Percentiles rank a stretch among this genome's conserved stretches.
Evolutionary conservation across 768 basidiomycete species (phyloP).

Genomic region (Suillus tomentosus): DNA sequence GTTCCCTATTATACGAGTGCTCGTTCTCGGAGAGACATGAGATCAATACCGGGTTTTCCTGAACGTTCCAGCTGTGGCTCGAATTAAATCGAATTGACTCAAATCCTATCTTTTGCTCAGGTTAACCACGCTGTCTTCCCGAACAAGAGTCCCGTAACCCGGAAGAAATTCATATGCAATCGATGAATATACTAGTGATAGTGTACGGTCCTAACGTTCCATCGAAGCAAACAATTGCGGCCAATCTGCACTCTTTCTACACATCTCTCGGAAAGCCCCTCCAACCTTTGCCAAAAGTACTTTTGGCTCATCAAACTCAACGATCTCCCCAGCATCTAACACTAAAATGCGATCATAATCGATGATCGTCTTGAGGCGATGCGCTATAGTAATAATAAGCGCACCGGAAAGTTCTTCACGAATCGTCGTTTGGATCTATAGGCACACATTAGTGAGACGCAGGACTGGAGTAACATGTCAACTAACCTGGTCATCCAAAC

Average conservation of each 20-base stretch:
- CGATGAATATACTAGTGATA: background rate
- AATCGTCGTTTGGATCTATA: conserved; percentile 71
- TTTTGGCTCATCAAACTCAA: conserved; percentile 75
- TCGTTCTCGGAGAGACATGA: conserved; percentile 31
- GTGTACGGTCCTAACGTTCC: conserved; percentile 4
- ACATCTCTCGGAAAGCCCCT: conserved; percentile 70
- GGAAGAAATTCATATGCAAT: background rate
- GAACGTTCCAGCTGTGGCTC: conserved; percentile 24
- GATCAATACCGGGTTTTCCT: conserved; percentile 49
- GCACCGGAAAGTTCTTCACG: conserved; percentile 69
- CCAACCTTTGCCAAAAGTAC: conserved; percentile 52
- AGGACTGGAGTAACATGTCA: background rate
- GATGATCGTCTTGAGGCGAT: conserved; percentile 74
- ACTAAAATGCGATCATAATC: conserved; percentile 77
- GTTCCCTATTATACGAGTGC: conserved; percentile 67
- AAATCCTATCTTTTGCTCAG: background rate
- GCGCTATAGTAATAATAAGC: conserved; percentile 84
- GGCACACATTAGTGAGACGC: conserved; percentile 4
- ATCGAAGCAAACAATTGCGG: conserved; percentile 35
- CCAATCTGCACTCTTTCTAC: conserved; percentile 61
- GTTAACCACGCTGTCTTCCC: background rate
- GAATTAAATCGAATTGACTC: background rate
- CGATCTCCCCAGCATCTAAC: conserved; percentile 67
- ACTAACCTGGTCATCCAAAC: conserved; percentile 65
- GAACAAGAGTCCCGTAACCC: background rate